Percentiles rank a stretch among this genome's conserved stretches.
phyloP scores from a whole-genome alignment of 1,284 basidiomycete genomes.

The Heimioporus retisporus region DNA sequence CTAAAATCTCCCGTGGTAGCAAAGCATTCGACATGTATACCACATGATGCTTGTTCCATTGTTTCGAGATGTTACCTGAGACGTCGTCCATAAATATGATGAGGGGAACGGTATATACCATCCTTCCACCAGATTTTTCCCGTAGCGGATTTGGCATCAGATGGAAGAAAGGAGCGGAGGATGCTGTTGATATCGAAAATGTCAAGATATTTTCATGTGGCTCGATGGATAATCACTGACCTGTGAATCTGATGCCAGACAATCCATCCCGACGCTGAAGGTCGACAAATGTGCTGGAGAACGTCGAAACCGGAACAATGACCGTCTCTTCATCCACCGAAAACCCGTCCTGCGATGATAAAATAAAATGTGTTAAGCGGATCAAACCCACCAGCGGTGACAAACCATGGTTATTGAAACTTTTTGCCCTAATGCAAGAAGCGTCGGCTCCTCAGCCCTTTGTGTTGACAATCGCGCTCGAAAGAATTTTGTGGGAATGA shows the following conservation, averaged over 20 bases:
- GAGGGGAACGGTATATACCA: constrained; percentile 34
- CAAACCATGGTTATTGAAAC: not conserved
- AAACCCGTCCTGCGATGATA: constrained; percentile 20
- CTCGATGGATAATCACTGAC: not conserved
- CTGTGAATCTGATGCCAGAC: not conserved
- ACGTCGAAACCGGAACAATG: constrained; percentile 16
- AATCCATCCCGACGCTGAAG: constrained; percentile 1
- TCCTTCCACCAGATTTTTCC: constrained; percentile 11
- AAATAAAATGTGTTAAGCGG: constrained; percentile 1
- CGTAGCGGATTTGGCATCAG: constrained; percentile 26
- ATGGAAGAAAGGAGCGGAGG: not conserved
- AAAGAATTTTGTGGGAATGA: constrained; percentile 36
- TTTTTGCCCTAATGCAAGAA: constrained; percentile 16
- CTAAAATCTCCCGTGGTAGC: constrained; percentile 15
- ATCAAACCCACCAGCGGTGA: constrained; percentile 3
- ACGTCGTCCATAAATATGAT: constrained; percentile 46
- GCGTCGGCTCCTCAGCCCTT: not conserved
- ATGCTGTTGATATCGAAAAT: constrained; percentile 2
- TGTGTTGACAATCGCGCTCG: constrained; percentile 8
- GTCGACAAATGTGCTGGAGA: constrained; percentile 19
- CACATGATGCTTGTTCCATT: constrained; percentile 48
- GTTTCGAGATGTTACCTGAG: constrained; percentile 45
- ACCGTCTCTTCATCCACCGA: constrained; percentile 15
- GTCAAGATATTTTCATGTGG: not conserved
- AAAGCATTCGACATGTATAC: constrained; percentile 40